Percentiles rank a stretch among this genome's conserved stretches.
These are phyloP conservation scores for Corrigiola litoralis DNA, from an alignment of 179 eudicot species.

Conservation along the genomic window DNA sequence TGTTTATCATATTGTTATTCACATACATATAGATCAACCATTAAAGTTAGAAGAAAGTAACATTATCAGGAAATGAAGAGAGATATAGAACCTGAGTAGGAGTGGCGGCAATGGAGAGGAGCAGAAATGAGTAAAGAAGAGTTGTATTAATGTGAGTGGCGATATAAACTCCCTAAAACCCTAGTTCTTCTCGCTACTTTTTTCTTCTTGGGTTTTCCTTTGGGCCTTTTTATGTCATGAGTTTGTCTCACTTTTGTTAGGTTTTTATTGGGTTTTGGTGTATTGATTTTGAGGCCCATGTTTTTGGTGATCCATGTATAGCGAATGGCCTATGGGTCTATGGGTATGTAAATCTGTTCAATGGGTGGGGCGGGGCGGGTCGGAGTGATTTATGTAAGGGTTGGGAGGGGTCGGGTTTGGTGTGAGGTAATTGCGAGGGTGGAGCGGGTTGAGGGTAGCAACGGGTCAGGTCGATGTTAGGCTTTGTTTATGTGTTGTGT, in stretches of 20 bases:
- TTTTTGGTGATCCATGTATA: too few species aligned
- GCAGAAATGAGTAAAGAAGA: conserved; percentile 14
- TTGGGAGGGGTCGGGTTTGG: too few species aligned
- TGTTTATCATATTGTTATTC: neutral
- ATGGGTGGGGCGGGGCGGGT: too few species aligned
- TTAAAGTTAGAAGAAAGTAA: neutral
- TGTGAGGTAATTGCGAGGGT: too few species aligned
- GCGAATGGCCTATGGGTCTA: too few species aligned
- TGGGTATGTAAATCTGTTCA: too few species aligned
- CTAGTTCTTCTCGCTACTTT: conserved; percentile 13
- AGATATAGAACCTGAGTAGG: conserved; percentile 10
- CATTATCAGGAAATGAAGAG: neutral
- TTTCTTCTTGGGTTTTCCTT: neutral
- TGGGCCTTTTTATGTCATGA: neutral
- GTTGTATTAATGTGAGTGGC: neutral
- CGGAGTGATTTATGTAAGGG: too few species aligned
- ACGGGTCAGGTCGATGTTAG: too few species aligned
- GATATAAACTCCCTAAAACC: conserved; percentile 5
- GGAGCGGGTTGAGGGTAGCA: too few species aligned
- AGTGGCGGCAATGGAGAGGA: conserved; percentile 14
- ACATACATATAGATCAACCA: conserved; percentile 1
- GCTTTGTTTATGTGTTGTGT: too few species aligned
- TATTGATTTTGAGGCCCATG: neutral
- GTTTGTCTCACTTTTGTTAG: neutral
- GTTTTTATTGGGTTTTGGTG: neutral